Conservation (phyloP, 2,329 filamentous ascomycete genomes). For the Mycogone perniciosa region DNA sequence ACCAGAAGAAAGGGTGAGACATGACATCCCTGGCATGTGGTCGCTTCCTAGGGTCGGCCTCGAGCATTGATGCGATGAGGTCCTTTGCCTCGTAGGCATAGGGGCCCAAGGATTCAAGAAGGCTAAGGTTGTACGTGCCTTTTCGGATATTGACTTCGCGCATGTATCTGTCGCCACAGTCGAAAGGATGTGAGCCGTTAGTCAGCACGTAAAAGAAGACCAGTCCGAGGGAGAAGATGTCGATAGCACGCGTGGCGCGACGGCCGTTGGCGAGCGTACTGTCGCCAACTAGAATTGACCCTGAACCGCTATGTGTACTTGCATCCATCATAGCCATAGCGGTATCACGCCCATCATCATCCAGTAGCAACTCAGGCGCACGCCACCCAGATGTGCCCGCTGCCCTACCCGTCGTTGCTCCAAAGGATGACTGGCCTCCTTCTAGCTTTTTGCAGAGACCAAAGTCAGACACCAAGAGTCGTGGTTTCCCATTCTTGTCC, state of each 20-base stretch:
- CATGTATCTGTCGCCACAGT: constrained; percentile 91
- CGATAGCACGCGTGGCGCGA: constrained; percentile 88
- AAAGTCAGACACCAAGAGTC: constrained; percentile 96
- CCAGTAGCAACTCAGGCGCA: constrained; percentile 83
- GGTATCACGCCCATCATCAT: constrained; percentile 58
- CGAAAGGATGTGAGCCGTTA: constrained; percentile 85
- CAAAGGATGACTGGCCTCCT: constrained; percentile 87
- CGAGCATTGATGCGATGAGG: constrained; percentile 74
- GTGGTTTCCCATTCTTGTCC: constrained; percentile 61
- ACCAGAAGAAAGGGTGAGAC: constrained; percentile 96
- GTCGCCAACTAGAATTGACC: constrained; percentile 49
- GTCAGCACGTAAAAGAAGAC: constrained; percentile 99
- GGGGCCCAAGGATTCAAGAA: constrained; percentile 70
- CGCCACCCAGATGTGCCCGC: constrained; percentile 95
- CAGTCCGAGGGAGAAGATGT: constrained; percentile 93
- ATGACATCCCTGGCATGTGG: constrained; percentile 75
- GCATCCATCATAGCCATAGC: constrained; percentile 41
- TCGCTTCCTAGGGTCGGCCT: constrained; percentile 45
- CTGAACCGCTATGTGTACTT: constrained; percentile 56
- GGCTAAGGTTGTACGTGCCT: constrained; percentile 66
- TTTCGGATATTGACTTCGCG: constrained; percentile 97
- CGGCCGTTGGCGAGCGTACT: constrained; percentile 52
- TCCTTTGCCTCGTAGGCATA: constrained; percentile 83
- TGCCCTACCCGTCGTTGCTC: constrained; percentile 88
- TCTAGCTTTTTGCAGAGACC: constrained; percentile 96